phyloP scores from a whole-genome alignment of 2,329 filamentous ascomycete genomes.

The Ceratocystis colombiana region DNA sequence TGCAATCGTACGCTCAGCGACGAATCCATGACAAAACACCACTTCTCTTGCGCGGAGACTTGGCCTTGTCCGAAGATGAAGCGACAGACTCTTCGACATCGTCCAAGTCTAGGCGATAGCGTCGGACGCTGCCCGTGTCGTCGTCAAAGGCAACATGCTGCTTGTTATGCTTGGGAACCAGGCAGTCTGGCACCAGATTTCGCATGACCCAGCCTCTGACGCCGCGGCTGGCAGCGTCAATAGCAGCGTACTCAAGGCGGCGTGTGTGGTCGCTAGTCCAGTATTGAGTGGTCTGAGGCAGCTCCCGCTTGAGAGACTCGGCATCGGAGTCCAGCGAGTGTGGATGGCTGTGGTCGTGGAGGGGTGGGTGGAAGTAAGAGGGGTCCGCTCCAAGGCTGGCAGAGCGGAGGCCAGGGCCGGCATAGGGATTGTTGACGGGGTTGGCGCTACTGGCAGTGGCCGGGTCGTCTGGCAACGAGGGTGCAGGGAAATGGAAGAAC shows the following conservation, averaged over 20 bases:
- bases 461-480: slow-evolving; percentile 15
- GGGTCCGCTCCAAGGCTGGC: not conserved
- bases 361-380: slow-evolving; percentile 15
- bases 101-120: slow-evolving; percentile 51
- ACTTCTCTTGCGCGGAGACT: slow-evolving; percentile 16
- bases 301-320: slow-evolving; percentile 34
- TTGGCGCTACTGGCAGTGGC: not conserved
- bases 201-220: slow-evolving; percentile 51
- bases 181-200: slow-evolving; percentile 51
- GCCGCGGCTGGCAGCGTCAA: slow-evolving; percentile 51
- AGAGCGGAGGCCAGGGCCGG: not conserved
- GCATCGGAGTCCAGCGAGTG: slow-evolving; percentile 26
- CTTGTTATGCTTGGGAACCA: slow-evolving; percentile 41
- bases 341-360: not conserved
- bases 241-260: slow-evolving; percentile 55
- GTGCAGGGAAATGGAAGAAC: slow-evolving; percentile 42
- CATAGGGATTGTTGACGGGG: not conserved
- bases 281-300: slow-evolving; percentile 53
- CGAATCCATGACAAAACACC: slow-evolving; percentile 18
- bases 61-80: not conserved
- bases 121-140: slow-evolving; percentile 52
- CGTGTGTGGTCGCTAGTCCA: slow-evolving; percentile 56
- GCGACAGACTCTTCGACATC: slow-evolving; percentile 32
- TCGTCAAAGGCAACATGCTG: slow-evolving; percentile 49
- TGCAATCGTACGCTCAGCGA: slow-evolving; percentile 14